These are phyloP conservation scores for Vigna radiata DNA, from an alignment of 306 rosid genomes.

Conservation along the genomic window DNA sequence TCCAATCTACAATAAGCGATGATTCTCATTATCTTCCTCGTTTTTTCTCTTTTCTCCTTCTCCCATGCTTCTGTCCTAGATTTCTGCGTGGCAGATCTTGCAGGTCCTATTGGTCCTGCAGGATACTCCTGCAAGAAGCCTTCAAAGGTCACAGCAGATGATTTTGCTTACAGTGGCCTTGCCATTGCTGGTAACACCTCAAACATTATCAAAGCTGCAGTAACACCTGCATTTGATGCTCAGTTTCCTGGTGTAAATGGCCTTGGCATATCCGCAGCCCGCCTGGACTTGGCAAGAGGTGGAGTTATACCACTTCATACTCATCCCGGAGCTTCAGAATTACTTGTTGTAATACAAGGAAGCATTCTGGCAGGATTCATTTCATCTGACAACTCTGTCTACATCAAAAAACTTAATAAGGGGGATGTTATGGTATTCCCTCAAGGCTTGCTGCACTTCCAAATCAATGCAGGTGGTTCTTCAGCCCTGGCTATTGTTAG, in stretches of 20 bases:
- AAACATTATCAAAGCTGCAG: constrained; percentile 78
- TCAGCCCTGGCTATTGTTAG: constrained; percentile 48
- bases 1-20: constrained; percentile 17
- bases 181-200: constrained; percentile 72
- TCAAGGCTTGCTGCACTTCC: constrained; percentile 83
- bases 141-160: constrained; percentile 55
- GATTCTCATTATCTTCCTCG: constrained; percentile 55
- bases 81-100: constrained; percentile 82
- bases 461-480: constrained; percentile 53
- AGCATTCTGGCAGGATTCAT: constrained; percentile 69
- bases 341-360: constrained; percentile 58
- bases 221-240: constrained; percentile 65
- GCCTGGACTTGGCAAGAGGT: constrained; percentile 61
- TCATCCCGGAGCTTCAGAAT: constrained; percentile 75
- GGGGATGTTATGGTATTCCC: constrained; percentile 89
- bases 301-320: constrained; percentile 87
- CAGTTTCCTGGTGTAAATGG: constrained; percentile 79
- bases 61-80: constrained; percentile 71
- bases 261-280: constrained; percentile 70
- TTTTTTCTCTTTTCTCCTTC: constrained; percentile 47
- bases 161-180: constrained; percentile 67
- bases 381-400: constrained; percentile 64
- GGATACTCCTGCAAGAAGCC: constrained; percentile 78
- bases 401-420: constrained; percentile 59
- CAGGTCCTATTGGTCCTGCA: constrained; percentile 61